Evolutionary conservation across 1,139 yeast species (phyloP).

Genomic region (Kodamaea ohmeri): DNA sequence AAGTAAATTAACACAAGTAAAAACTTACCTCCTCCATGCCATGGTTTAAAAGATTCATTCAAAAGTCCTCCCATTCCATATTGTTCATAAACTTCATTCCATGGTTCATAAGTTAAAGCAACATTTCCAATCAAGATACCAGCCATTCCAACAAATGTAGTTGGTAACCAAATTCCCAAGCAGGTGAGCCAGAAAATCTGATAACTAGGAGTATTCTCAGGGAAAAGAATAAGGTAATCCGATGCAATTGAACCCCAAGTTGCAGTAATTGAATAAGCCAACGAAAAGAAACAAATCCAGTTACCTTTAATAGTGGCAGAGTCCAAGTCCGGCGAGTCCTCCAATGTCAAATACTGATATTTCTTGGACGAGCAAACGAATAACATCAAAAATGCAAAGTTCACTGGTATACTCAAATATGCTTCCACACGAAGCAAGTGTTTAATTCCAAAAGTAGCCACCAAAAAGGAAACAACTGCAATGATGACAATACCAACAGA

Average conservation of each 20-base stretch:
- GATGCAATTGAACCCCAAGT: conserved; percentile 91
- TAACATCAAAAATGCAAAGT: conserved; percentile 63
- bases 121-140: conserved; percentile 73
- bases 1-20: conserved; percentile 65
- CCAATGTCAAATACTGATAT: conserved; percentile 39
- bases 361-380: conserved; percentile 66
- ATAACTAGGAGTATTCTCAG: conserved; percentile 63
- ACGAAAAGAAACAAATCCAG: conserved; percentile 70
- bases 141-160: conserved; percentile 72
- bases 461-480: conserved; percentile 57
- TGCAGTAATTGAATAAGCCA: conserved; percentile 76
- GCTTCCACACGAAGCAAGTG: conserved; percentile 69
- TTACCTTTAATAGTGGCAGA: conserved; percentile 51
- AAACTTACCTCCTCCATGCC: conserved; percentile 82
- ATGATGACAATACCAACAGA: conserved; percentile 74
- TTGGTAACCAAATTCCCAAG: conserved; percentile 67
- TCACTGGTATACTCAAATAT: conserved; percentile 65
- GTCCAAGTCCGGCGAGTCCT: conserved; percentile 38
- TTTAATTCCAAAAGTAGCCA: conserved; percentile 75
- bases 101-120: conserved; percentile 58
- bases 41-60: conserved; percentile 62
- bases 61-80: conserved; percentile 81
- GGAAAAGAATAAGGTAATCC: conserved; percentile 81
- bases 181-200: conserved; percentile 63
- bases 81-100: conserved; percentile 55